phyloP scores from a whole-genome alignment of 345 rosid species.

The Gynandropsis gynandra region DNA sequence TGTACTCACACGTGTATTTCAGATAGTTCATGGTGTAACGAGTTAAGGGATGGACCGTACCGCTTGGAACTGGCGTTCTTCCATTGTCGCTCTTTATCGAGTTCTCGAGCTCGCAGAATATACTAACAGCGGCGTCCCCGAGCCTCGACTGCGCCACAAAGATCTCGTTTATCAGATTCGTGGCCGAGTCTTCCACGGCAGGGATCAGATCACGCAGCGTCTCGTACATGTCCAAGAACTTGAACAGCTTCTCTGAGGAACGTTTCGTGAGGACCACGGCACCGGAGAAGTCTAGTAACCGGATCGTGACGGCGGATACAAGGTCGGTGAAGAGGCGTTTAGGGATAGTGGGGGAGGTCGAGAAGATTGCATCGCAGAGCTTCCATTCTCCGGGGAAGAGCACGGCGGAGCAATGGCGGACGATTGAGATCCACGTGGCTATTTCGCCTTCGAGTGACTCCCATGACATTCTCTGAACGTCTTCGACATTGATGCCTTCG shows the following conservation, averaged over 20 bases:
- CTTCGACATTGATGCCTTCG: conserved; percentile 57
- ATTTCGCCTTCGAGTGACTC: conserved; percentile 68
- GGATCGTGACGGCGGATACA: conserved; percentile 34
- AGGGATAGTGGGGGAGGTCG: conserved; percentile 26
- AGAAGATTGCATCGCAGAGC: conserved; percentile 41
- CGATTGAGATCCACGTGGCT: conserved; percentile 43
- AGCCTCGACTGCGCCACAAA: conserved; percentile 34
- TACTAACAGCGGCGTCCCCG: conserved; percentile 52
- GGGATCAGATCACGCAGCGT: conserved; percentile 43
- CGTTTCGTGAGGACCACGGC: conserved; percentile 55
- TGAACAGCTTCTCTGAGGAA: conserved; percentile 71
- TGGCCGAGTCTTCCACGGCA: conserved; percentile 24
- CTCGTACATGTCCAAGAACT: conserved; percentile 76
- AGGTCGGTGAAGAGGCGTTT: conserved; percentile 44
- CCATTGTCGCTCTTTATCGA: conserved; percentile 60
- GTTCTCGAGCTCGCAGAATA: conserved; percentile 68
- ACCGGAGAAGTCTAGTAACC: conserved; percentile 55
- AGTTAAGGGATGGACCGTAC: conserved; percentile 74
- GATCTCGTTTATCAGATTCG: conserved; percentile 41
- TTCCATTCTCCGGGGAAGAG: conserved; percentile 44
- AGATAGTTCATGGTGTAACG: conserved; percentile 94
- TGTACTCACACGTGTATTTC: conserved; percentile 67
- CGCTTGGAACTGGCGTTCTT: conserved; percentile 61
- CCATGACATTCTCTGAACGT: conserved; percentile 65
- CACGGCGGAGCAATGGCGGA: conserved; percentile 40